Conservation (phyloP, 2,329 filamentous ascomycete genomes). For the Elsinoe perseae region DNA sequence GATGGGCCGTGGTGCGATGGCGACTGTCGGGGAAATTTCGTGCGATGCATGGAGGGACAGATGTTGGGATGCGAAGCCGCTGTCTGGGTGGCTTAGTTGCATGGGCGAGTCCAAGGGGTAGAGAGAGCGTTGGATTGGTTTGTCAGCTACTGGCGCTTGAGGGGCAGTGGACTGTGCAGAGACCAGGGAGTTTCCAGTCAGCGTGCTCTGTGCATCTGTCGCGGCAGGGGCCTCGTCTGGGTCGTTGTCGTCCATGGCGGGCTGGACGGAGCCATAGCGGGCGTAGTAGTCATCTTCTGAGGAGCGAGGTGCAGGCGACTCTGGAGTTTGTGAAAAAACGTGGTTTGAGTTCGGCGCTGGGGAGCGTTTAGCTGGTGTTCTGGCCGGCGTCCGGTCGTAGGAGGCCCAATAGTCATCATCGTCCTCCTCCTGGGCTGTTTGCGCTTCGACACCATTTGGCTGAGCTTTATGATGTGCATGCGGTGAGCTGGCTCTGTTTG, state of each 20-base stretch:
- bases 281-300: slow-evolving; percentile 67
- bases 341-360: slow-evolving; percentile 48
- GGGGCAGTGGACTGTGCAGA: slow-evolving; percentile 13
- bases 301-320: slow-evolving; percentile 3
- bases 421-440: slow-evolving; percentile 53
- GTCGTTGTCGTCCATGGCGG: slow-evolving; percentile 72
- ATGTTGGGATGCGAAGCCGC: slow-evolving; percentile 29
- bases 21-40: slow-evolving; percentile 37
- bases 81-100: not conserved
- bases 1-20: slow-evolving; percentile 52
- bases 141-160: not conserved
- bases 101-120: slow-evolving; percentile 27
- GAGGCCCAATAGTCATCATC: slow-evolving; percentile 75
- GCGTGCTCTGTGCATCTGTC: slow-evolving; percentile 42
- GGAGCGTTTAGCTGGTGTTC: slow-evolving; percentile 47
- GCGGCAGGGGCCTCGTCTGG: slow-evolving; percentile 58
- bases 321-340: slow-evolving; percentile 22
- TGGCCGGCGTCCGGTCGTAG: slow-evolving; percentile 62
- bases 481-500: slow-evolving; percentile 44
- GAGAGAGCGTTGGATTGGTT: not conserved
- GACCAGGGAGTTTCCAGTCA: slow-evolving; percentile 46
- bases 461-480: not conserved
- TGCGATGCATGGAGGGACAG: slow-evolving; percentile 35
- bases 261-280: slow-evolving; percentile 69
- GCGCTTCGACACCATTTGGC: slow-evolving; percentile 16